A percentile compares a stretch with the other conserved stretches of the same genome.
phyloP scores from a whole-genome alignment of 257 asterid genomes.

The Forsythia suspensa region DNA sequence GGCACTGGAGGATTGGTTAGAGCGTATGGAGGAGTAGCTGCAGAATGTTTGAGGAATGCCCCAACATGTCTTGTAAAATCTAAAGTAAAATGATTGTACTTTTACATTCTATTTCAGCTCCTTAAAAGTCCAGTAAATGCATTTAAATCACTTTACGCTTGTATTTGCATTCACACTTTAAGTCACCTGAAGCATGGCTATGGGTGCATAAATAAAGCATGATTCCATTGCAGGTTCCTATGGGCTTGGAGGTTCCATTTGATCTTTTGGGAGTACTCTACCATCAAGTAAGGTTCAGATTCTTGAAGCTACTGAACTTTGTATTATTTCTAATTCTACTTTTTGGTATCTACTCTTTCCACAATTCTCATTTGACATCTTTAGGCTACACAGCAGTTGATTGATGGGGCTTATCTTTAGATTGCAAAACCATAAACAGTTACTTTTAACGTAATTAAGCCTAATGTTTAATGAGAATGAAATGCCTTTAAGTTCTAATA shows the following conservation, averaged over 20 bases:
- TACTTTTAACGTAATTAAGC: neutral
- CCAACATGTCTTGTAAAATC: conserved; percentile 77
- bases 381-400: neutral
- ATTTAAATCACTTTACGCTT: conserved; percentile 5
- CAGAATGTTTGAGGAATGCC: conserved; percentile 84
- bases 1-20: conserved; percentile 98
- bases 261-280: conserved; percentile 81
- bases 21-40: conserved; percentile 94
- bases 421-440: neutral
- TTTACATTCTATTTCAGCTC: neutral
- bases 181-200: neutral
- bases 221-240: conserved; percentile 56
- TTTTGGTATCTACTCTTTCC: neutral
- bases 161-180: neutral
- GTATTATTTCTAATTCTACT: neutral
- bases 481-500: neutral
- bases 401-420: neutral
- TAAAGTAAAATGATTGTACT: conserved; percentile 46
- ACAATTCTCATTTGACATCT: neutral
- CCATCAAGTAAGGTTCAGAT: conserved; percentile 67
- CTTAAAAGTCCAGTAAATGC: neutral
- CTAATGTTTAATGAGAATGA: neutral
- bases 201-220: conserved; percentile 13
- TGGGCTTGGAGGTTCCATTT: conserved; percentile 84
- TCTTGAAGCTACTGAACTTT: neutral